Base-by-base conservation (phyloP, 2,329 filamentous ascomycete genomes). In the Microdochium bolleyi region DNA sequence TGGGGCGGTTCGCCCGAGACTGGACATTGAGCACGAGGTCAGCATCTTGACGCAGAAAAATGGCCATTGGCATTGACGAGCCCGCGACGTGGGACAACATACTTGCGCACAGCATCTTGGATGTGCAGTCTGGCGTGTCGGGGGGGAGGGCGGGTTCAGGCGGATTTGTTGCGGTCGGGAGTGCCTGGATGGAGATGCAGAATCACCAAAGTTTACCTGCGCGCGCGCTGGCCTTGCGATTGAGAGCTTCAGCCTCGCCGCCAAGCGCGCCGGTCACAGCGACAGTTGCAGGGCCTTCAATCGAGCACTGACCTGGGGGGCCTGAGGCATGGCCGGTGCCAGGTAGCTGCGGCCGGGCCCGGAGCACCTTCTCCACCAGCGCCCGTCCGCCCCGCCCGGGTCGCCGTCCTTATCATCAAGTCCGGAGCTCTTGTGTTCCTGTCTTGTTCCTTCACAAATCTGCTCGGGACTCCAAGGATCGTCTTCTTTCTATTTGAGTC, bases 1-100 rank as follows among this genome's bases (percentile, higher is more conserved):
- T 96, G 88, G 59, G 94, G 92, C 74, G 90, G 86, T 81, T 96
- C 92, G 74, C 94, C 94, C 57, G 94, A 99, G 72, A 99, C 92
- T 95, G 65, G 46, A 49, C 53, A 41, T 16, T 19, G 14, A 16
- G 24, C 21, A 27, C 48, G 19, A 19, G 56, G 61, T 58, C 49
- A 57, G 51, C 22, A 25, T 49, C n/a, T 30, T 32, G 27, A 16
- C 19, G 32, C n/a, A 22, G 16, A 5, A 30, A 5, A 30, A 30
- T 30, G 5, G 27, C 3, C 41, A 24, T n/a, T n/a, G n/a, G 16
- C n/a, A 4, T 22, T 21, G n/a, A 16, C 19, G 19, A 13, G 16
- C 41, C 48, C 55, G 57, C 24, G 41, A 50, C 49, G n/a, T 46
- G 11, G 16, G 14, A 38, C 19, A 27, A 19, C 27, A 22, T n/a